Evolutionary conservation across 2,329 filamentous ascomycete species (phyloP), one percentile per base, ranked within the genome.

Genomic region (Alternaria sp.): DNA sequence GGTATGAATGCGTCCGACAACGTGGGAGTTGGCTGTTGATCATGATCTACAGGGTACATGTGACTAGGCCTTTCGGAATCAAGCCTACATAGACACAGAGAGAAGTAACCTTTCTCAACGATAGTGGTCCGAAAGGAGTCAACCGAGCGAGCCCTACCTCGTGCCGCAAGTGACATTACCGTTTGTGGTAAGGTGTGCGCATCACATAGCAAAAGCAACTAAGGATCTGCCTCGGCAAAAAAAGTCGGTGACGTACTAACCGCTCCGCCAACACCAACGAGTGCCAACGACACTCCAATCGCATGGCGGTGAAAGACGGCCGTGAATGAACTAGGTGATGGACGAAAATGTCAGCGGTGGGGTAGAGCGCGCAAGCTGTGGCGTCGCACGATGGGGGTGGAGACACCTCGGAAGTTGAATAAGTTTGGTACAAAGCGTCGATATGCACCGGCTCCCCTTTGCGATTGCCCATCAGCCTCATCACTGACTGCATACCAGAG

Each of bases 401-500:
- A 38, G 32, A 46, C 22, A 18, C 28, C 32, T 49, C 54, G 55
- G 51, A 43, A n/a, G 26, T 49, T 24, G 22, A 26, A n/a, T 4
- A 24, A 28, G 32, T 46, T 28, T 18, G 22, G 42, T 59, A 54
- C 51, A 38, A 48, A 59, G 51, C 5, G 34, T 34, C 20, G 24
- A 34, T 22, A 20, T 54, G 56, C 51, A 54, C 36, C 43, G 51
- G 56, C 34, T 54, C 56, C 56, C 43, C 56, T 48, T 43, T 26
- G 36, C 14, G 26, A 26, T 34, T 46, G 16, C 43, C 51, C 38
- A 24, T 30, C 41, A 7, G 24, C 22, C 42, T 34, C 34, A 38
- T 20, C 55, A 49, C 41, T 30, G 54, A 51, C 54, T 43, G n/a
- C 28, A 22, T 47, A 18, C 22, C 20, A 26, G 8, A 49, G 14